A percentile compares a stretch with the other conserved stretches of the same genome.
phyloP scores from a whole-genome alignment of 148 eudicot genomes.

The Polygonum aviculare region DNA sequence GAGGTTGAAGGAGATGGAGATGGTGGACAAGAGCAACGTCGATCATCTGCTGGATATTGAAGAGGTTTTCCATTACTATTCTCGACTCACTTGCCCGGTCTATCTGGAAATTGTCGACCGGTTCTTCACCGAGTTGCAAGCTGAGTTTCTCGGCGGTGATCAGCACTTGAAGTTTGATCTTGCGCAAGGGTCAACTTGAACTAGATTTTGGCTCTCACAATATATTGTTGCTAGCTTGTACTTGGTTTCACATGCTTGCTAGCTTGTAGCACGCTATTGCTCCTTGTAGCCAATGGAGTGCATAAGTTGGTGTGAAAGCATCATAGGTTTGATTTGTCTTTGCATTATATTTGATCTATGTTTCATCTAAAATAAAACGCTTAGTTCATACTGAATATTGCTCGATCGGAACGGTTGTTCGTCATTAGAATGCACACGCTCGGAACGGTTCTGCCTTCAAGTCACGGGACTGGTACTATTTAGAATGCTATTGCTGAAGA shows the following conservation, averaged over 20 bases:
- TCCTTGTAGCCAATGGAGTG: not conserved
- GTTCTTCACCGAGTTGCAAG: constrained; percentile 41
- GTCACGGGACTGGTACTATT: too few relatives aligned
- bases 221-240: not conserved
- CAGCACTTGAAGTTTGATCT: not conserved
- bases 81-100: constrained; percentile 44
- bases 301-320: not conserved
- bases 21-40: constrained; percentile 28
- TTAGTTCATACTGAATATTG: too few relatives aligned
- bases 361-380: too few relatives aligned
- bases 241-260: not conserved
- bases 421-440: too few relatives aligned
- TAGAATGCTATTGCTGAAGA: too few relatives aligned
- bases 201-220: not conserved
- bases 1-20: constrained; percentile 51
- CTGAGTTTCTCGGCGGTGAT: constrained; percentile 22
- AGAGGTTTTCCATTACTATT: constrained; percentile 54
- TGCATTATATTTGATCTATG: too few relatives aligned
- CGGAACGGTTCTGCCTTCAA: too few relatives aligned
- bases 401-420: too few relatives aligned
- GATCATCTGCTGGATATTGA: constrained; percentile 49
- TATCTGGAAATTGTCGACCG: constrained; percentile 55
- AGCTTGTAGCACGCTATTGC: not conserved
- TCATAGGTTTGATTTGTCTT: too few relatives aligned
- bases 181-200: not conserved